Evolutionary conservation across 2,329 filamentous ascomycete genomes (phyloP).

Genomic region (Cladosporium sp.): DNA sequence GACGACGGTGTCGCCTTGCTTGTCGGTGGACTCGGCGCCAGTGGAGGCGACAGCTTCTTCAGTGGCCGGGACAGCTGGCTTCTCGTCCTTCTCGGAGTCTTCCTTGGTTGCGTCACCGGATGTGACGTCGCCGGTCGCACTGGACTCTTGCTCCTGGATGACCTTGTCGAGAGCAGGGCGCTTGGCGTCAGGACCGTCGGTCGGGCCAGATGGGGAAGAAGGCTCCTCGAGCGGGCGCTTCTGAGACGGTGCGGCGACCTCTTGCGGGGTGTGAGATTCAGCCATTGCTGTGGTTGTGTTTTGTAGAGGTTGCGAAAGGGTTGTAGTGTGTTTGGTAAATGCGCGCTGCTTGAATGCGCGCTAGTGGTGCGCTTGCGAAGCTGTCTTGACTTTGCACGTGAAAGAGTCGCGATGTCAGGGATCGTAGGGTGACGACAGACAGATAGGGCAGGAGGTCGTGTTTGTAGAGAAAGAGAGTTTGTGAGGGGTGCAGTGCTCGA

Average conservation of each 20-base stretch:
- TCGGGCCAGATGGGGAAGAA: constrained; percentile 86
- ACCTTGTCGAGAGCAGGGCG: constrained; percentile 93
- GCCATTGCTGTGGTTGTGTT: constrained; percentile 22
- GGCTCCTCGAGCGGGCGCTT: constrained; percentile 98
- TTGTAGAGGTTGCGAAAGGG: background rate
- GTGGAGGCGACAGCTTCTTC: constrained; percentile 11
- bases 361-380: constrained; percentile 6
- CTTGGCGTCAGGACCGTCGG: constrained; percentile 95
- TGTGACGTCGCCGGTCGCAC: constrained; percentile 18
- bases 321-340: background rate
- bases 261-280: constrained; percentile 33
- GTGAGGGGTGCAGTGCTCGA: constrained; percentile 7
- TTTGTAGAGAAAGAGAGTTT: constrained; percentile 5
- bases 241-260: constrained; percentile 56
- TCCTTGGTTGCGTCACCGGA: constrained; percentile 15
- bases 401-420: constrained; percentile 6
- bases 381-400: constrained; percentile 11
- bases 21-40: constrained; percentile 44
- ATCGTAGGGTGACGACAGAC: background rate
- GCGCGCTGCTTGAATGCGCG: constrained; percentile 3
- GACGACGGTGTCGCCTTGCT: constrained; percentile 65
- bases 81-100: constrained; percentile 21
- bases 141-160: constrained; percentile 56
- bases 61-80: background rate
- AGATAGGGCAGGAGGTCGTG: constrained; percentile 2